Evolutionary conservation across 208 protist genomes (phyloP), one percentile per base, ranked within the genome.

Genomic region (Herpetomonas tarakana): DNA sequence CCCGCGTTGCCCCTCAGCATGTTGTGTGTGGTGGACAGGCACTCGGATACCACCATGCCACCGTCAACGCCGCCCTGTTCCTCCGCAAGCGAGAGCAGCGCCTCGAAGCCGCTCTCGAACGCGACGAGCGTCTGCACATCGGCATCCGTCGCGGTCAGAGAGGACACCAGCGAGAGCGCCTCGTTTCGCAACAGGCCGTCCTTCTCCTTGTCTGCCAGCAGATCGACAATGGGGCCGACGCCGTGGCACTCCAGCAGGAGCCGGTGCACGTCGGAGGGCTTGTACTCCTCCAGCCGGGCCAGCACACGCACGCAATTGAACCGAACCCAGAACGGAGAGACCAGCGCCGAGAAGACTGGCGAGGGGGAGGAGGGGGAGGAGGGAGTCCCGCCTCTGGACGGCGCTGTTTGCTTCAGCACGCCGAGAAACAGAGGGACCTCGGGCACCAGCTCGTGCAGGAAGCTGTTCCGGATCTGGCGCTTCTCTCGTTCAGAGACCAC

Each of bases 101-200:
- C 73, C 21, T 96, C 86, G 57, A 93, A 96, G 11, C 76, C 81
- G 53, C 85, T 90, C 51, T 92, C 69, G 59, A 91, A 91, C 21
- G 86, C 81, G 0, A 96, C 52, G 22, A 93, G 54, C 22, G 84
- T 92, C 63, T 96, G 89, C 54, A 93, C 47, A 52, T 93, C 83
- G 0, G 62, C 57, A 30, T 96, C 78, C 16, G 74, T 81, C 44
- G 81, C 58, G 0, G 86, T 91, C 4, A 96, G 63, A 1, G 79
- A 61, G 9, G 74, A 73, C 22, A 96, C 71, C 22, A 96, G 74
- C 0, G 73, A 24, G 45, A 96, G 55, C 2, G 74, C 80, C 35
- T 88, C 68, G 30, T 74, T 78, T 19, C 71, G 83, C 50, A 91
- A 71, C 27, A 53, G 49, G 19, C 72, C 71, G 26, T 77, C 71